Percentiles rank a stretch among this genome's conserved stretches.
phyloP scores from a whole-genome alignment of 805 yeast genomes.

The Maudiozyma bulderi region DNA sequence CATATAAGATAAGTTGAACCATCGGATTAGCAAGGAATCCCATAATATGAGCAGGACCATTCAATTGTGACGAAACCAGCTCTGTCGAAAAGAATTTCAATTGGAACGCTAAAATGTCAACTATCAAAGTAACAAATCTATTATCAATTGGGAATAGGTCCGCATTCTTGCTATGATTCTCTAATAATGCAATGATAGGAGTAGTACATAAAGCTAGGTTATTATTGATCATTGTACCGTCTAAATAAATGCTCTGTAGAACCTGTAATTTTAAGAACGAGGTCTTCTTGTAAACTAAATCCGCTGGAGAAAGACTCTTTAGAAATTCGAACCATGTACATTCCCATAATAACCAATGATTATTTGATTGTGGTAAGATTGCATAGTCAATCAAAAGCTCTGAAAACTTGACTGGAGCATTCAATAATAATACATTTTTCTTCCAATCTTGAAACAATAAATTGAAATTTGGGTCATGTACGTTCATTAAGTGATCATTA shows the following conservation, averaged over 20 bases:
- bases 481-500: neutral
- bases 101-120: constrained; percentile 13
- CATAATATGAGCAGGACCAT: constrained; percentile 5
- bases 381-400: constrained; percentile 6
- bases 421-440: constrained; percentile 2
- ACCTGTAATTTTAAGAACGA: constrained; percentile 2
- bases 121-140: constrained; percentile 9
- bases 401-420: constrained; percentile 7
- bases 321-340: constrained; percentile 22
- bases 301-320: constrained; percentile 5
- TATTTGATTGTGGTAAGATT: constrained; percentile 6
- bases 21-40: constrained; percentile 14
- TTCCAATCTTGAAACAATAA: constrained; percentile 6
- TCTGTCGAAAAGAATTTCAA: constrained; percentile 9
- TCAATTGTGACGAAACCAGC: constrained; percentile 2
- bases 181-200: constrained; percentile 8
- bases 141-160: constrained; percentile 4
- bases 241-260: constrained; percentile 4
- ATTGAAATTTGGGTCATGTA: neutral
- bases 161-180: constrained; percentile 1
- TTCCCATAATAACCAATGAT: constrained; percentile 20
- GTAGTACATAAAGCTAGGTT: constrained; percentile 14
- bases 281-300: constrained; percentile 4
- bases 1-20: constrained; percentile 15
- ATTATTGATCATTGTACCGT: constrained; percentile 12